These are phyloP conservation scores for Auricularia cornea DNA, from an alignment of 768 basidiomycete genomes.

Conservation along the genomic window DNA sequence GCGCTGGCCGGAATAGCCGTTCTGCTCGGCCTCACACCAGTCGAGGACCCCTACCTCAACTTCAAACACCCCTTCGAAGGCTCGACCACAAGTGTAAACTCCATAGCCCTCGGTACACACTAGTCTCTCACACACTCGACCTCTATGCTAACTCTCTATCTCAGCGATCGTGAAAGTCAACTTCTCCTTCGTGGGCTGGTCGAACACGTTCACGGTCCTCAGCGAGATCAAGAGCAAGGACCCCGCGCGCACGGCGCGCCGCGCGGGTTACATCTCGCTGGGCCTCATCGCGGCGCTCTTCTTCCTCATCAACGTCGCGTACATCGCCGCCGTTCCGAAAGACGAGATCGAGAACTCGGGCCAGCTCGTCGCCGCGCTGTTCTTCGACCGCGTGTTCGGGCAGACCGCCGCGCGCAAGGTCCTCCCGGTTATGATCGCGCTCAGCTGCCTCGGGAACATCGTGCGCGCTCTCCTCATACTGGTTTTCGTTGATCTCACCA, in stretches of 20 bases:
- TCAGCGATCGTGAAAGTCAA: conserved; percentile 22
- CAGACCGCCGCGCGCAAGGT: conserved; percentile 10
- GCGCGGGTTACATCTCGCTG: conserved; percentile 38
- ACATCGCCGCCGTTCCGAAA: conserved; percentile 33
- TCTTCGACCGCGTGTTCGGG: conserved; percentile 45
- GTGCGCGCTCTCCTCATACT: too few relatives aligned
- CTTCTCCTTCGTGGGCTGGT: conserved; percentile 23
- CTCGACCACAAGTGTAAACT: conserved; percentile 16
- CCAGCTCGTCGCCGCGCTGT: conserved; percentile 39
- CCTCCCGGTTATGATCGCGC: conserved; percentile 4
- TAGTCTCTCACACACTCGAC: not conserved
- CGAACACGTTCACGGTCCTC: conserved; percentile 40
- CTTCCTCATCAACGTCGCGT: conserved; percentile 37
- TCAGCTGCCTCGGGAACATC: not conserved
- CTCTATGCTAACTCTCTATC: conserved; percentile 1
- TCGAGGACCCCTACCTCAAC: conserved; percentile 22
- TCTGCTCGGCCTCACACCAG: conserved; percentile 16
- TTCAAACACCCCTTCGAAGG: conserved; percentile 22
- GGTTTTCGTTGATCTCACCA: too few relatives aligned
- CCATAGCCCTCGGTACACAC: conserved; percentile 7
- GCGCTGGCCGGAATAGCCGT: conserved; percentile 11
- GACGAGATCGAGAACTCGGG: conserved; percentile 35
- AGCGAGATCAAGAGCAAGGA: conserved; percentile 25
- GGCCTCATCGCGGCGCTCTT: conserved; percentile 38
- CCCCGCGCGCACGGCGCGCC: conserved; percentile 39